These are phyloP conservation scores for Phlebiopsis gigantea DNA, from an alignment of 768 basidiomycete genomes.

Conservation along the genomic window DNA sequence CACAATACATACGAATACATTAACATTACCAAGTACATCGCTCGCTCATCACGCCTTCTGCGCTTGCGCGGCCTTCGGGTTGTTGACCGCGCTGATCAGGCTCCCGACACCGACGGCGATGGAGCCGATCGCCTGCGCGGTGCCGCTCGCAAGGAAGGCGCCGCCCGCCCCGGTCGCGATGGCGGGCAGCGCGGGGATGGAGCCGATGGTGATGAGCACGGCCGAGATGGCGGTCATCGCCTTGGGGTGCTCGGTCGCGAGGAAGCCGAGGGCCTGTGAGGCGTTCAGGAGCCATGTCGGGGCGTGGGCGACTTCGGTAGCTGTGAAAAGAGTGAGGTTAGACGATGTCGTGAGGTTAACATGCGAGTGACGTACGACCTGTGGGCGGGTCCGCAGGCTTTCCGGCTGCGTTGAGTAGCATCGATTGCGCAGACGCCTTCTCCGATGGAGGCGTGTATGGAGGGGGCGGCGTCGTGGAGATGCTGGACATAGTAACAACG, in stretches of 20 bases:
- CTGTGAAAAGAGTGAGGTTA: conserved; percentile 16
- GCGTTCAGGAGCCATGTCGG: conserved; percentile 78
- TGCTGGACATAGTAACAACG: conserved; percentile 20
- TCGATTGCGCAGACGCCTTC: background rate
- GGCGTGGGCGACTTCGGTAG: conserved; percentile 48
- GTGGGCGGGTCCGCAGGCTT: background rate
- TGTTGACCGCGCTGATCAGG: conserved; percentile 37
- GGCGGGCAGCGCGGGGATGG: conserved; percentile 66
- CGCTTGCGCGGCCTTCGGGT: background rate
- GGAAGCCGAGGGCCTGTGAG: conserved; percentile 67
- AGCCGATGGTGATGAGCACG: conserved; percentile 74
- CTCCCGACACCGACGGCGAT: conserved; percentile 72
- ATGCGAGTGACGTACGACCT: conserved; percentile 6
- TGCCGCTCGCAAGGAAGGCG: conserved; percentile 63
- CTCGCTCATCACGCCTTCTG: background rate
- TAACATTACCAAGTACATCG: background rate
- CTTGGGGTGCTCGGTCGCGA: conserved; percentile 72
- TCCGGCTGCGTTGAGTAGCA: background rate
- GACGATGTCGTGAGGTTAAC: background rate
- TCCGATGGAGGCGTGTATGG: conserved; percentile 8
- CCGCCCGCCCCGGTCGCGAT: conserved; percentile 68
- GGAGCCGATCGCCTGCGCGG: conserved; percentile 74
- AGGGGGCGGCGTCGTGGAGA: conserved; percentile 4
- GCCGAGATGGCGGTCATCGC: conserved; percentile 71
- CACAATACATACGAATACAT: conserved; percentile 5